Base-by-base conservation (phyloP, 2,329 filamentous ascomycete species). In the Cladophialophora yegresii region DNA sequence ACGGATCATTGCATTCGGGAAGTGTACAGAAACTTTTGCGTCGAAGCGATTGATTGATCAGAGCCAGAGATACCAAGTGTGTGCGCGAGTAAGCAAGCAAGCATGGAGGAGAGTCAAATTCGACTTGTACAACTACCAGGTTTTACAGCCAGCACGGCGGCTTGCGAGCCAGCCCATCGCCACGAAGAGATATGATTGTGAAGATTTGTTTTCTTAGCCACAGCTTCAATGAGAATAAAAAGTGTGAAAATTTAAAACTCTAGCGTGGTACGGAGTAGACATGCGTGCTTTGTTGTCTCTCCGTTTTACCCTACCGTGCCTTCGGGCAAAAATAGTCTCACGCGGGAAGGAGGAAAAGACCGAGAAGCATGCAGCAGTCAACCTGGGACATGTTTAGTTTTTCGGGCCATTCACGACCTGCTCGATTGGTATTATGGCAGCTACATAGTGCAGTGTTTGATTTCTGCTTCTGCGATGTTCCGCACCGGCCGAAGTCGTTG, bases 201-300 rank as follows among this genome's bases (percentile, higher is more conserved):
- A 50, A 50, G 20, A 26, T 16, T 28, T 54, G 3, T 54, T 54
- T 54, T 54, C 51, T 30, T 54, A 54, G 26, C 23, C 16, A n/a
- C 20, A 30, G 23, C 23, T 3, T 26, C 16, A 33, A 54, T 54
- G 51, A 9, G 16, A 32, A 33, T n/a, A 54, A 54, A 54, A 54
- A 20, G 47, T 33, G 51, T n/a, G 8, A 33, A 54, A 54, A 54
- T 4, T 20, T 20, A 20, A 8, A 16, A 43, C 36, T n/a, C 16
- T 16, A 43, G 36, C 2, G 1, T 6, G 36, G 2, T 6, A n/a
- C n/a, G n/a, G n/a, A n/a, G 13, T n/a, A 43, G 36, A 43, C 7
- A n/a, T n/a, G 16, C 7, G 16, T 43, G 36, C 16, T n/a, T 1
- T 43, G 13, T 43, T n/a, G 3, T 43, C 36, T 20, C 7, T n/a